Percentiles rank a stretch among this genome's conserved stretches.
These are phyloP conservation scores for Russula earlei DNA, from an alignment of 768 basidiomycete species.

Conservation along the genomic window DNA sequence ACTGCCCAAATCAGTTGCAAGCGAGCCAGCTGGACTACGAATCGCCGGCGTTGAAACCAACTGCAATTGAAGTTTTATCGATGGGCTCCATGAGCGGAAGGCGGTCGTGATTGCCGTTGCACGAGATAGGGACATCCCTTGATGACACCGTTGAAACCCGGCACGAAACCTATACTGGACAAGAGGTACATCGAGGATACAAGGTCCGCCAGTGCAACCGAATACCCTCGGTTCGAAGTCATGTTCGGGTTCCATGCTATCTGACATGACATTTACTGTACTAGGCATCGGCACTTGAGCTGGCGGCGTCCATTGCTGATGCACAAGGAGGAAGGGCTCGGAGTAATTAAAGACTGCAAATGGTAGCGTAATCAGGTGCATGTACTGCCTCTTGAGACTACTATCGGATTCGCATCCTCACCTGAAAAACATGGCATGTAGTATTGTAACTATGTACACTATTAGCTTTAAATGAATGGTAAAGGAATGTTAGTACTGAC, in stretches of 20 bases:
- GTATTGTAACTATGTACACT: too few relatives aligned
- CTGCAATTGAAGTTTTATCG: background rate
- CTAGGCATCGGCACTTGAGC: background rate
- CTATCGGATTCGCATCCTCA: background rate
- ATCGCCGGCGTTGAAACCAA: background rate
- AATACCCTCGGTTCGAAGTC: constrained; percentile 8
- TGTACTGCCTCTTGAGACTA: background rate
- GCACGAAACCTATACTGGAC: constrained; percentile 4
- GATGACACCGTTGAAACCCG: background rate
- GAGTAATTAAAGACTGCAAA: background rate
- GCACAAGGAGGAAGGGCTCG: background rate
- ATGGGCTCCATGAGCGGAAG: background rate
- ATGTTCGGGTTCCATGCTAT: background rate
- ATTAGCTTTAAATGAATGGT: too few relatives aligned
- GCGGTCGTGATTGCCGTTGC: too few relatives aligned
- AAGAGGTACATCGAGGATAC: background rate
- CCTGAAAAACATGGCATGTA: background rate
- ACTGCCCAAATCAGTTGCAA: background rate
- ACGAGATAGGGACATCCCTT: background rate
- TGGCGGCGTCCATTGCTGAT: constrained; percentile 1
- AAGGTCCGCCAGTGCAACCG: constrained; percentile 7
- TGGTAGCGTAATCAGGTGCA: background rate
- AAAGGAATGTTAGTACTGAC: too few relatives aligned
- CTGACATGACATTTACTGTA: constrained; percentile 6
- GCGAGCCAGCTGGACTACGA: background rate